A percentile compares a stretch with the other conserved stretches of the same genome.
These are phyloP conservation scores for Candida sp. DNA, from an alignment of 1,139 yeast species.

Conservation along the genomic window DNA sequence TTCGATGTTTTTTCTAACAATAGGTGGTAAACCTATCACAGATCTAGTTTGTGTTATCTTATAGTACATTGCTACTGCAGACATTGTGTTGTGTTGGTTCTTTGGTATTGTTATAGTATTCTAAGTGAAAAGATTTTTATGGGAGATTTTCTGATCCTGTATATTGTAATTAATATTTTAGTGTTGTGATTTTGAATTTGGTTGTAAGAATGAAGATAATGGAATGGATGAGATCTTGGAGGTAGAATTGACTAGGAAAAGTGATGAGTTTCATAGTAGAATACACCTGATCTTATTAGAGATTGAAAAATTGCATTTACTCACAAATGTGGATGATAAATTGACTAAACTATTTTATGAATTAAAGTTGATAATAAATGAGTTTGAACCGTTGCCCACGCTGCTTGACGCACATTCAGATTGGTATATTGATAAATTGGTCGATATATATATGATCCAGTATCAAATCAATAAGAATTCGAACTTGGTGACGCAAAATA, in stretches of 20 bases:
- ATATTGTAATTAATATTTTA: not conserved
- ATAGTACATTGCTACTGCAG: slow-evolving; percentile 26
- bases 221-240: slow-evolving; percentile 20
- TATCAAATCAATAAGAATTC: not conserved
- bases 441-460: slow-evolving; percentile 20
- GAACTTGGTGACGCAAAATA: slow-evolving; percentile 1
- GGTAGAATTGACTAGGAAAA: slow-evolving; percentile 14
- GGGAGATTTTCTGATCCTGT: not conserved
- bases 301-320: slow-evolving; percentile 1
- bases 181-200: not conserved
- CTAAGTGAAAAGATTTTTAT: not conserved
- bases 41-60: slow-evolving; percentile 80
- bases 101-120: not conserved
- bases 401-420: slow-evolving; percentile 42
- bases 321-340: not conserved
- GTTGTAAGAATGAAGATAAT: slow-evolving; percentile 3
- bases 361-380: slow-evolving; percentile 19
- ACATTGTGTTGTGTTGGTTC: slow-evolving; percentile 9
- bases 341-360: slow-evolving; percentile 2
- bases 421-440: slow-evolving; percentile 24
- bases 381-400: slow-evolving; percentile 57
- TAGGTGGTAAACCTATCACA: slow-evolving; percentile 79
- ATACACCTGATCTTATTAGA: slow-evolving; percentile 6
- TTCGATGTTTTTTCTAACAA: slow-evolving; percentile 59
- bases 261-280: slow-evolving; percentile 14